Base-by-base conservation (phyloP, 2,329 filamentous ascomycete genomes). In the Pseudocercospora vitis region DNA sequence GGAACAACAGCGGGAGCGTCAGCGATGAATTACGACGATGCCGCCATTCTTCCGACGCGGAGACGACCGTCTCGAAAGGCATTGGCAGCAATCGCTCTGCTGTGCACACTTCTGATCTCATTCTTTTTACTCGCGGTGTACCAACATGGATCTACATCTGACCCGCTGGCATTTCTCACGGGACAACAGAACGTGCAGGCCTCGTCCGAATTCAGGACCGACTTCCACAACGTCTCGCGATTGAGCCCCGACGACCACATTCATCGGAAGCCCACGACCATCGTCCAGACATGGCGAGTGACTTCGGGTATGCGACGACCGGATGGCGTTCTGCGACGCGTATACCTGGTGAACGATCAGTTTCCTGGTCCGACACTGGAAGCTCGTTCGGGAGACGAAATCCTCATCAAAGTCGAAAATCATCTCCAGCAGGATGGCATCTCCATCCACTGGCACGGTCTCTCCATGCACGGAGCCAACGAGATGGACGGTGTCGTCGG, bases 301-400 rank as follows among this genome's bases (percentile, higher is more conserved):
- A 60, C 55, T 14, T 46, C 52, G 2, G 62, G 53, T 11, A 3
- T 50, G 8, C 45, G 57, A 11, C 47, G 63, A 33, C 58, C 64
- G 52, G 78, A 82, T 61, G 79, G 79, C 0, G 79, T 81, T 1
- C 56, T 67, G n/a, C 80, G 79, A 58, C 58, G 62, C 0, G 70
- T 81, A 3, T 78, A 77, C 61, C 66, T 78, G 2, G 73, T 82
- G 53, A 81, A 82, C 57, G 73, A 73, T 74, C 55, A 68, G 1
- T 79, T 79, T 52, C 77, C 78, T 1, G 78, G 78, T 3, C 78
- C 78, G 4, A 77, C 73, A 0, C 68, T 81, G 21, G 77, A 79
- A 63, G 72, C 70, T 7, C 72, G 75, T 8, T 71, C 76, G 0
- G 77, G 77, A 7, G 77, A 80, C 63, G 71, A 62, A 0, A 57